Conservation (phyloP, 2,329 filamentous ascomycete genomes). For the Sphaerulina vaccinii region DNA sequence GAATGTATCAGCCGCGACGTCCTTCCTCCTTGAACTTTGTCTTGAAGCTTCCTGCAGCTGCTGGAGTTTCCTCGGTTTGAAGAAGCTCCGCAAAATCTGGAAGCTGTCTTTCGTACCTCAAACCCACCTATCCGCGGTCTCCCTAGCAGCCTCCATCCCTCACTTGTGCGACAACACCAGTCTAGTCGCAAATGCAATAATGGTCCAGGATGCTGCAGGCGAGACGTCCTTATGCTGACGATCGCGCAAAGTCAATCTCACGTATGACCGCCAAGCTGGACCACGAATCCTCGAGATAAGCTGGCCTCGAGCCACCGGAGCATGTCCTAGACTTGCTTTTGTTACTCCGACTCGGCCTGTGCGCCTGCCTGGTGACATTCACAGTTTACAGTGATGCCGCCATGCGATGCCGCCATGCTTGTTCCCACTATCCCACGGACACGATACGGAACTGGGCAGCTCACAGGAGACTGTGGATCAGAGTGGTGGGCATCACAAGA, state of each 20-base stretch:
- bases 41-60: neutral
- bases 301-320: neutral
- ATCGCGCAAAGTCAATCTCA: slow-evolving; percentile 18
- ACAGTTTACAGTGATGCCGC: too few species aligned
- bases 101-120: slow-evolving; percentile 2
- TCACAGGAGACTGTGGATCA: neutral
- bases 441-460: neutral
- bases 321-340: neutral
- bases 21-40: neutral
- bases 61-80: slow-evolving; percentile 6
- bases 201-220: slow-evolving; percentile 4
- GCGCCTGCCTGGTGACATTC: neutral
- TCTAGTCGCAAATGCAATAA: slow-evolving; percentile 1
- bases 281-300: neutral
- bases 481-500: neutral
- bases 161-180: slow-evolving; percentile 6
- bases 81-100: slow-evolving; percentile 1
- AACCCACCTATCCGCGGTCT: slow-evolving; percentile 12
- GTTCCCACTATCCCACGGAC: neutral
- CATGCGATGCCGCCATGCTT: too few species aligned
- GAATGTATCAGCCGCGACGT: neutral
- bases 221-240: slow-evolving; percentile 8
- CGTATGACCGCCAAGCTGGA: neutral
- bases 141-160: slow-evolving; percentile 8
- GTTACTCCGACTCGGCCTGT: neutral